These are phyloP conservation scores for Stephania japonica DNA, from an alignment of 164 flowering plant genomes.

Conservation along the genomic window DNA sequence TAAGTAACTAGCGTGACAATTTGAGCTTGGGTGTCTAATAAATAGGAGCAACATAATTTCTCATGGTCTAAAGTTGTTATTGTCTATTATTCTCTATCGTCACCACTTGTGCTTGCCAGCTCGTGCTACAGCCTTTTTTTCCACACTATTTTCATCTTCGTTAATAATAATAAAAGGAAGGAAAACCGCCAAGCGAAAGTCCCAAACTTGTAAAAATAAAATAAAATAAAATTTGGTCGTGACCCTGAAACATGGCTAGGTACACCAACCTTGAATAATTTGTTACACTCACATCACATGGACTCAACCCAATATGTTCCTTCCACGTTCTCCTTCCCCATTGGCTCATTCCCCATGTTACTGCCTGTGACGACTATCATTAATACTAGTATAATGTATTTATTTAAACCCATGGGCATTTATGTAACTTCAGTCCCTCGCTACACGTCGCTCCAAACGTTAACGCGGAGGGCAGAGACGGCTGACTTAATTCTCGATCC, in stretches of 20 bases:
- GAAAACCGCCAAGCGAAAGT: background rate
- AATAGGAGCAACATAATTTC: no score
- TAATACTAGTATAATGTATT: background rate
- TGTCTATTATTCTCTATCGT: no score
- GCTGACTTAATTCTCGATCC: background rate
- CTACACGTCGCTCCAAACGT: background rate
- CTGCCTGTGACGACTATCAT: background rate
- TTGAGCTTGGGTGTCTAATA: no score
- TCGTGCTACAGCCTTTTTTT: background rate
- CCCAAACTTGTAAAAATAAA: background rate
- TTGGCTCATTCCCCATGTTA: background rate
- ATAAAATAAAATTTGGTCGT: background rate
- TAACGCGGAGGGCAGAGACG: constrained; percentile 5
- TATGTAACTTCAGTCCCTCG: background rate
- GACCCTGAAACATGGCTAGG: background rate
- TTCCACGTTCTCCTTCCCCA: constrained; percentile 6
- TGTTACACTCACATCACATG: constrained; percentile 7
- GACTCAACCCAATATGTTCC: background rate
- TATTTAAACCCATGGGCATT: background rate
- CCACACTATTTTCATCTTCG: no score
- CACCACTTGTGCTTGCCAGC: constrained; percentile 3
- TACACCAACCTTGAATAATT: background rate
- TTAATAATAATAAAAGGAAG: background rate
- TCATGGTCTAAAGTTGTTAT: no score
- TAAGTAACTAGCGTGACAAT: no score